Percentiles rank a stretch among this genome's conserved stretches.
phyloP scores from a whole-genome alignment of 1,284 basidiomycete genomes.

The Heterobasidion occidentale region DNA sequence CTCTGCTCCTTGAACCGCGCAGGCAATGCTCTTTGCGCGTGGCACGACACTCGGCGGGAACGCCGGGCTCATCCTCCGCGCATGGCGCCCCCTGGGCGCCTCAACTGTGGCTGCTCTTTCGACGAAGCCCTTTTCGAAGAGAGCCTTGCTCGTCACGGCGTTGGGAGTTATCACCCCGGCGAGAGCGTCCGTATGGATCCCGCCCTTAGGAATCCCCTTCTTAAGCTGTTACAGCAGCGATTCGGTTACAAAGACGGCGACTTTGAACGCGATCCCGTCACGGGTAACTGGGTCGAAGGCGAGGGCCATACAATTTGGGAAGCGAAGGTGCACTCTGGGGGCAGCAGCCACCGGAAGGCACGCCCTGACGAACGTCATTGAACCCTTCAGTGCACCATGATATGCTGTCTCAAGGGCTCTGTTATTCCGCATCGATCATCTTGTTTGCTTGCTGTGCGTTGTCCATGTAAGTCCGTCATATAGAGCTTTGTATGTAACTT shows the following conservation, averaged over 20 bases:
- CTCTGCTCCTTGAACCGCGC: constrained; percentile 78
- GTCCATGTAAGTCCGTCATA: background rate
- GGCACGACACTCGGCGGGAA: constrained; percentile 80
- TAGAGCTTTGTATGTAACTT: background rate
- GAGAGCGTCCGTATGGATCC: constrained; percentile 83
- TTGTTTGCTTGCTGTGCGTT: background rate
- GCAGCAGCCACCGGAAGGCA: constrained; percentile 25
- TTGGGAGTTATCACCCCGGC: constrained; percentile 75
- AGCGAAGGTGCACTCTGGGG: constrained; percentile 36
- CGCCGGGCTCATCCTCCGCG: constrained; percentile 70
- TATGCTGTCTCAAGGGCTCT: background rate
- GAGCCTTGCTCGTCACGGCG: constrained; percentile 64
- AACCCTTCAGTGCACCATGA: background rate
- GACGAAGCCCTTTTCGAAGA: constrained; percentile 82
- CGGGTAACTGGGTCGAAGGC: constrained; percentile 56
- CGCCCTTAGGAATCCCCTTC: constrained; percentile 67
- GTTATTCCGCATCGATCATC: background rate
- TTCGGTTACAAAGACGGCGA: constrained; percentile 80
- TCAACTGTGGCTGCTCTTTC: constrained; percentile 77
- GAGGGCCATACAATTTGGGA: constrained; percentile 61
- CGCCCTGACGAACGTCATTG: constrained; percentile 19
- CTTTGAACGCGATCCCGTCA: constrained; percentile 59
- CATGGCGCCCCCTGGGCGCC: constrained; percentile 64
- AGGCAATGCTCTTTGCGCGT: constrained; percentile 77
- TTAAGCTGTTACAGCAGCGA: constrained; percentile 58